phyloP scores from a whole-genome alignment of 345 rosid genomes.

The Corchorus capsularis region DNA sequence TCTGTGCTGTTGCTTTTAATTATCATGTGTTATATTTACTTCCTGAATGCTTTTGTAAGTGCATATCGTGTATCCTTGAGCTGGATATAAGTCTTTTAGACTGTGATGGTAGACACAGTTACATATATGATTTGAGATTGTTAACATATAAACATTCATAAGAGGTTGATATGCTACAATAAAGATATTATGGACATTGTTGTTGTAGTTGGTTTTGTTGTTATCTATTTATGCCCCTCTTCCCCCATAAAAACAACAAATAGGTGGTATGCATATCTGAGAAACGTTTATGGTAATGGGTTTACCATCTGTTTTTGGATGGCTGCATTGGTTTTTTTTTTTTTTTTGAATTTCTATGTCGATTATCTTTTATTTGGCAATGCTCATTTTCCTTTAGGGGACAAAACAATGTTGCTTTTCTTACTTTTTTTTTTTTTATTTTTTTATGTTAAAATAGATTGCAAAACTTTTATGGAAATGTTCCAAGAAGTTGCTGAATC shows the following conservation, averaged over 20 bases:
- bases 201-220: not conserved
- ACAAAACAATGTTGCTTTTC: no score
- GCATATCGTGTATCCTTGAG: not conserved
- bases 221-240: no score
- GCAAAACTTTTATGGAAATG: constrained; percentile 81
- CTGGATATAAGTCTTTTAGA: not conserved
- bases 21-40: not conserved
- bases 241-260: not conserved
- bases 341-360: not conserved
- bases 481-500: constrained; percentile 75
- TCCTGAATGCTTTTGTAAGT: not conserved
- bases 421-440: not conserved
- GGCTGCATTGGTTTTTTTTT: not conserved
- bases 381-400: not conserved
- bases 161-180: not conserved
- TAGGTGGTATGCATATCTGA: not conserved
- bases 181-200: not conserved
- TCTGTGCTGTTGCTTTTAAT: not conserved
- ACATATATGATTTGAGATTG: not conserved
- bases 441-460: constrained; percentile 43
- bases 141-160: not conserved
- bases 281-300: not conserved
- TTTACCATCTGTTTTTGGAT: not conserved
- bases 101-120: not conserved
- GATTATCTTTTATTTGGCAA: not conserved